Percentiles rank a stretch among this genome's conserved stretches.
Conservation (phyloP, 495 filamentous ascomycete genomes). For the Talaromyces thailandensis region DNA sequence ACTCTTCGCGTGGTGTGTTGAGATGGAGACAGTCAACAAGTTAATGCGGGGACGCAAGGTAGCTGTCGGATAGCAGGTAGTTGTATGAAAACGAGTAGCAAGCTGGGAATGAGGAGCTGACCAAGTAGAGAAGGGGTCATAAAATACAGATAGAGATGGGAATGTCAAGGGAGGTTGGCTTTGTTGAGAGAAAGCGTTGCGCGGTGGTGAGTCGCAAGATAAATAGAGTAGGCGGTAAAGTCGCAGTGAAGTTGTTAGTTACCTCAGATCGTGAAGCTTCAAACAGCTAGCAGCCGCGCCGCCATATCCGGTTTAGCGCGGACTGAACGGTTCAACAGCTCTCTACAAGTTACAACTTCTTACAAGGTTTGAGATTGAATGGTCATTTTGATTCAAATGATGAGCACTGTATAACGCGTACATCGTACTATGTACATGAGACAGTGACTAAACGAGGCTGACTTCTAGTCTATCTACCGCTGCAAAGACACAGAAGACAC, state of each 20-base stretch:
- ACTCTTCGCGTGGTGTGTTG: neutral
- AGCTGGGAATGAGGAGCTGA: neutral
- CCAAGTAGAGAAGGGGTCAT: neutral
- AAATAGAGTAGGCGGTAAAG: conserved; percentile 1
- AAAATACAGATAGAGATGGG: neutral
- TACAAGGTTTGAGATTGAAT: neutral
- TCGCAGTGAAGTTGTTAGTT: neutral
- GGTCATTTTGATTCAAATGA: neutral
- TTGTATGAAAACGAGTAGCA: neutral
- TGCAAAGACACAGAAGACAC: neutral
- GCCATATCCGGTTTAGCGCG: neutral
- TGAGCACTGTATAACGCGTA: neutral
- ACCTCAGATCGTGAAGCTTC: neutral
- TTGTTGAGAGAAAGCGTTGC: neutral
- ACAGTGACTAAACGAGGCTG: neutral
- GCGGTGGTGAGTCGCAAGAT: neutral
- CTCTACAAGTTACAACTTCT: neutral
- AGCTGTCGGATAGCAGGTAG: neutral
- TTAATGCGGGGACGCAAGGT: conserved; percentile 1
- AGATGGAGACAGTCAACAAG: neutral
- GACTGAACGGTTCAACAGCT: neutral
- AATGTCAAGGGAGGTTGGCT: neutral
- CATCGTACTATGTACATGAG: no score
- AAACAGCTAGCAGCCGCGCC: neutral
- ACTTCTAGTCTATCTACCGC: neutral